These are phyloP conservation scores for Arthrinium puccinioides DNA, from an alignment of 2,329 filamentous ascomycete species.

Conservation along the genomic window DNA sequence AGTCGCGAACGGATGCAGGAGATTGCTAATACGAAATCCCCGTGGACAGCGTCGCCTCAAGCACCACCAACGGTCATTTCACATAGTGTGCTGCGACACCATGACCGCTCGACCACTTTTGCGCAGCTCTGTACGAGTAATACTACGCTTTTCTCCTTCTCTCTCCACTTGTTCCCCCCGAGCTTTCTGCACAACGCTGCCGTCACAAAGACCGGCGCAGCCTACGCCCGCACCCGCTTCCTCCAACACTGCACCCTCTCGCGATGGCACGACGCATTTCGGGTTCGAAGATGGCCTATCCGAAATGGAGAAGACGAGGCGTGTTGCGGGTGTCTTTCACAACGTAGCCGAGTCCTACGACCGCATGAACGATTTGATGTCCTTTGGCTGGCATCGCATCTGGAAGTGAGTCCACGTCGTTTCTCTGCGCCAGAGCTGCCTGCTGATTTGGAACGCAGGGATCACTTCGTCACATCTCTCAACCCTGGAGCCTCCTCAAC, in stretches of 20 bases:
- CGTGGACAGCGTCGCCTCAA: neutral
- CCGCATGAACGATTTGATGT: slow-evolving; percentile 99
- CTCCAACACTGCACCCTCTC: slow-evolving; percentile 11
- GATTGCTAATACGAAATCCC: no score
- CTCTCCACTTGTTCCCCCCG: slow-evolving; percentile 5
- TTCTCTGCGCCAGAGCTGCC: neutral
- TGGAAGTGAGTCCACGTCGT: slow-evolving; percentile 61
- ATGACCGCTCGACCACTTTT: slow-evolving; percentile 19
- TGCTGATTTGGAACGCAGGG: slow-evolving; percentile 33
- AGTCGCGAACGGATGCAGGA: no score
- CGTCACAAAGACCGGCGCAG: slow-evolving; percentile 9
- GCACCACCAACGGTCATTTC: neutral
- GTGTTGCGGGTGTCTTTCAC: slow-evolving; percentile 84
- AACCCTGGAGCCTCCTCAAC: slow-evolving; percentile 64
- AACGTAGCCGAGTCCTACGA: slow-evolving; percentile 94
- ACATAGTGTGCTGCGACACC: no score
- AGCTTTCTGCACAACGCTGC: slow-evolving; percentile 15
- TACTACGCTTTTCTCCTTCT: slow-evolving; percentile 7
- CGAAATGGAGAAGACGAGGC: slow-evolving; percentile 64
- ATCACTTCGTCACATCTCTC: slow-evolving; percentile 87
- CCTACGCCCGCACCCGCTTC: slow-evolving; percentile 12
- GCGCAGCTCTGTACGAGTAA: slow-evolving; percentile 15
- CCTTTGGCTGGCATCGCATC: slow-evolving; percentile 87
- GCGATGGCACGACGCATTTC: slow-evolving; percentile 71
- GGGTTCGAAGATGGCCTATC: slow-evolving; percentile 75